These are phyloP conservation scores for Microsporum audouinii DNA, from an alignment of 2,329 filamentous ascomycete genomes.

Conservation along the genomic window DNA sequence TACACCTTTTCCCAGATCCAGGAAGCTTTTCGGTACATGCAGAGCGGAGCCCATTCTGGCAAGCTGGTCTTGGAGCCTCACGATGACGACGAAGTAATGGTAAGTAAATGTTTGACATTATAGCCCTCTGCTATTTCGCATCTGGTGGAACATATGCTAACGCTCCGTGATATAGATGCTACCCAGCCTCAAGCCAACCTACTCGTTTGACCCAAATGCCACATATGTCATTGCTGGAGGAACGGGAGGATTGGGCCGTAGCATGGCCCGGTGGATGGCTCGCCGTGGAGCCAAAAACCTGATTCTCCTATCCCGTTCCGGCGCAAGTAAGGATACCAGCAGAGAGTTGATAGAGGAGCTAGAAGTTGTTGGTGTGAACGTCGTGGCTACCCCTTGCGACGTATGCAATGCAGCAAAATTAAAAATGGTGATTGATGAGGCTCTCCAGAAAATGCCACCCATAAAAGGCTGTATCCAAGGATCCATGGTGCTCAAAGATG, in stretches of 20 bases:
- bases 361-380: slow-evolving; percentile 9
- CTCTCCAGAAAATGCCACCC: neutral
- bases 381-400: slow-evolving; percentile 10
- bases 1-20: slow-evolving; percentile 19
- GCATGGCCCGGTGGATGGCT: slow-evolving; percentile 6
- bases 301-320: slow-evolving; percentile 22
- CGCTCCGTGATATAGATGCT: too few relatives aligned
- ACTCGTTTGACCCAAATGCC: neutral
- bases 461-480: slow-evolving; percentile 9
- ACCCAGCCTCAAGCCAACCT: too few relatives aligned
- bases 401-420: neutral
- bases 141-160: too few relatives aligned
- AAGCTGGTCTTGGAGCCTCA: slow-evolving; percentile 13
- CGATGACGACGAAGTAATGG: neutral
- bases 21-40: slow-evolving; percentile 23
- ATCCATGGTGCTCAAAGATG: slow-evolving; percentile 11
- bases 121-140: neutral
- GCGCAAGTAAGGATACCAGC: slow-evolving; percentile 9
- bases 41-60: slow-evolving; percentile 3
- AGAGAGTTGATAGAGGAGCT: neutral
- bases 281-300: slow-evolving; percentile 20
- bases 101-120: too few relatives aligned
- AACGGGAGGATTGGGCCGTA: slow-evolving; percentile 8
- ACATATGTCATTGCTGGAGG: slow-evolving; percentile 17
- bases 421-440: slow-evolving; percentile 2